Percentiles rank a stretch among this genome's conserved stretches.
Evolutionary conservation across 306 rosid genomes (phyloP).

Genomic region (Cicer yamashitae): DNA sequence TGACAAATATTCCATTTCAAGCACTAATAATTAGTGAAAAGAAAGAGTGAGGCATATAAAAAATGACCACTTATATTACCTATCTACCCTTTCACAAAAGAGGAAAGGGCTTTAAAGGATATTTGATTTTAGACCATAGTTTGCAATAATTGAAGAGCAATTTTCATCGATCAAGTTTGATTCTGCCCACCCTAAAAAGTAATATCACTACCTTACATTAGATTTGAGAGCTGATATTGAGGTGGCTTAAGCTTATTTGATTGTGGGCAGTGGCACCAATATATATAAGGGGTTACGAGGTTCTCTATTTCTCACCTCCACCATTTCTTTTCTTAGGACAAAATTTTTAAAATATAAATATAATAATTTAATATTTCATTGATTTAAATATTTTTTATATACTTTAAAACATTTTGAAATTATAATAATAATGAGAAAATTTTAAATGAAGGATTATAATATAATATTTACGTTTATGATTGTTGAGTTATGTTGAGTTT

Average conservation of each 20-base stretch:
- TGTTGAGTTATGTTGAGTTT: no score
- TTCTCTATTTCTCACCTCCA: no score
- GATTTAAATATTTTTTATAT: no score
- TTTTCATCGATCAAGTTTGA: constrained; percentile 43
- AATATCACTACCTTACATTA: not conserved
- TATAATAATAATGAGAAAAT: no score
- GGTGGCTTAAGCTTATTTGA: constrained; percentile 20
- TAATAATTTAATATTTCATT: no score
- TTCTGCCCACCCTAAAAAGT: constrained; percentile 18
- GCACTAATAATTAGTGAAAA: constrained; percentile 42
- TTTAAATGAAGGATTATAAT: no score
- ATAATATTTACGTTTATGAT: no score
- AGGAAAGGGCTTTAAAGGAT: constrained; percentile 36
- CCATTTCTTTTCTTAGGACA: no score
- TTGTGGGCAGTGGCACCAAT: not conserved
- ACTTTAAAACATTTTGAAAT: no score
- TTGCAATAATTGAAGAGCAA: constrained; percentile 47
- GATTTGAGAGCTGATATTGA: not conserved
- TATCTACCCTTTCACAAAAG: constrained; percentile 36
- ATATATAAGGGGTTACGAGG: no score
- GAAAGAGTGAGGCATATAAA: not conserved
- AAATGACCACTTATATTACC: constrained; percentile 29
- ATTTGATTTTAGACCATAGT: constrained; percentile 25
- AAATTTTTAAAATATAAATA: no score
- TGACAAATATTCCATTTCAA: constrained; percentile 39